phyloP scores from a whole-genome alignment of 345 rosid genomes.

The Moricandia moricandioides region DNA sequence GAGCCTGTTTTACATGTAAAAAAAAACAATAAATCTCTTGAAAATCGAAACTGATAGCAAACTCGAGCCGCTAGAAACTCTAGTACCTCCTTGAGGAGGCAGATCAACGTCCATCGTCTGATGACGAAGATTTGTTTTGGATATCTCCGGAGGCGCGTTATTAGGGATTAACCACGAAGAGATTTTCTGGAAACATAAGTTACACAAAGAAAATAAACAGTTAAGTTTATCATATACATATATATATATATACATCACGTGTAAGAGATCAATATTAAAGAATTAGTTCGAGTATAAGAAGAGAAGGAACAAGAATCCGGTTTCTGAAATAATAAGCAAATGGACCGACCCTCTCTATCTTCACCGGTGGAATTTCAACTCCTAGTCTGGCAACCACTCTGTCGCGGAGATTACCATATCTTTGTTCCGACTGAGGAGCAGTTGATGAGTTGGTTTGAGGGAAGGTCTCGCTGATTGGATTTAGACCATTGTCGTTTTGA shows the following conservation, averaged over 20 bases:
- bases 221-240: neutral
- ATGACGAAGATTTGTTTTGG: neutral
- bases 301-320: no score
- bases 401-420: no score
- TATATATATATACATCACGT: no score
- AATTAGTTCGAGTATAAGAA: no score
- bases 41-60: neutral
- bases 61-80: neutral
- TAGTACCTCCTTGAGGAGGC: neutral
- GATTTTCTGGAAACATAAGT: neutral
- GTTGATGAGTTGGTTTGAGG: no score
- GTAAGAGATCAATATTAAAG: no score
- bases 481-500: neutral
- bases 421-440: no score
- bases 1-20: neutral
- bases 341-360: no score
- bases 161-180: neutral
- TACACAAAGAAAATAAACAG: neutral
- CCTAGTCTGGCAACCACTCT: no score
- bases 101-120: neutral
- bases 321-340: no score
- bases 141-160: neutral
- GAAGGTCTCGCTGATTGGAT: no score
- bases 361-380: no score
- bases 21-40: neutral